Percentiles rank a stretch among this genome's conserved stretches.
phyloP scores from a whole-genome alignment of 352 stramenopile genomes.

The Salisapilia sapeloensis region DNA sequence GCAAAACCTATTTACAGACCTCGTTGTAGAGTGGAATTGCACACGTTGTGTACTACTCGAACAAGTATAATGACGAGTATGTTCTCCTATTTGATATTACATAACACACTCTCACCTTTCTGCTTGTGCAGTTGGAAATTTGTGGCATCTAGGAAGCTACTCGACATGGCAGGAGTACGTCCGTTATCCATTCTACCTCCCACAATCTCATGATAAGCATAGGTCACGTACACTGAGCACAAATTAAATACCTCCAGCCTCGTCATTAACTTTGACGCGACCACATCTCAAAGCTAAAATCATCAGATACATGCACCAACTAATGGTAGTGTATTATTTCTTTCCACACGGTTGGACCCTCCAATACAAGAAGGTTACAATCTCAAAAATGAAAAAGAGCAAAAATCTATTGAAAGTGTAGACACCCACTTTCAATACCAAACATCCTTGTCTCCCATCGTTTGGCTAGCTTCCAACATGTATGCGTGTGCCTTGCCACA shows the following conservation, averaged over 20 bases:
- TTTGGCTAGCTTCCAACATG: no score
- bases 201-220: neutral
- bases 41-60: conserved; percentile 91
- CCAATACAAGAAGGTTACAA: no score
- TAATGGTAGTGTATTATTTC: no score
- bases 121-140: conserved; percentile 57
- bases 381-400: no score
- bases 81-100: conserved; percentile 3
- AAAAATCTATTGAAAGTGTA: no score
- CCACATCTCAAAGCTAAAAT: conserved; percentile 6
- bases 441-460: no score
- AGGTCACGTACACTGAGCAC: conserved; percentile 43
- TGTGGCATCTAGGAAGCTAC: conserved; percentile 63
- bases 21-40: conserved; percentile 81
- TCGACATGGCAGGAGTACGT: conserved; percentile 69
- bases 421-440: no score
- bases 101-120: conserved; percentile 1
- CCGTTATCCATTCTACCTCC: neutral
- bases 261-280: conserved; percentile 46
- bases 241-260: conserved; percentile 29
- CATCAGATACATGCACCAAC: conserved; percentile 1
- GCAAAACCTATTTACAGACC: conserved; percentile 1
- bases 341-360: no score
- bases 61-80: conserved; percentile 88
- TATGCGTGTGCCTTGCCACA: no score